Percentiles rank a stretch among this genome's conserved stretches.
These are phyloP conservation scores for Pyricularia pennisetigena DNA, from an alignment of 2,329 filamentous ascomycete genomes.

Conservation along the genomic window DNA sequence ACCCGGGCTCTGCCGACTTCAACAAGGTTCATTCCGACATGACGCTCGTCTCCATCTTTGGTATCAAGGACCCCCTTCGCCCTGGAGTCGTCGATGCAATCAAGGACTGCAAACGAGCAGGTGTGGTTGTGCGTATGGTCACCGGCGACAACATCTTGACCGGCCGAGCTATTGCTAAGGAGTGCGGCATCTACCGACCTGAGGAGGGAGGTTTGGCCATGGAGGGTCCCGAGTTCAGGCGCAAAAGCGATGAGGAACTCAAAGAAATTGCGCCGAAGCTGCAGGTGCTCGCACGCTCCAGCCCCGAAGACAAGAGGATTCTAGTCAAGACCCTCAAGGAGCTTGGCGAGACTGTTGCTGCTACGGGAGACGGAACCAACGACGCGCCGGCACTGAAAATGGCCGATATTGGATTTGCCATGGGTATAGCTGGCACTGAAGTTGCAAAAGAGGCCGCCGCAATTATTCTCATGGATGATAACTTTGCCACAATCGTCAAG, in stretches of 20 bases:
- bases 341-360: conserved; percentile 67
- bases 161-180: conserved; percentile 67
- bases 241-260: conserved; percentile 56
- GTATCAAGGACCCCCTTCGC: conserved; percentile 74
- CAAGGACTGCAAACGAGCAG: conserved; percentile 61
- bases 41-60: conserved; percentile 60
- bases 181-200: conserved; percentile 64
- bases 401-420: conserved; percentile 76
- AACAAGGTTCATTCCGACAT: conserved; percentile 57
- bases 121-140: conserved; percentile 76
- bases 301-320: conserved; percentile 67
- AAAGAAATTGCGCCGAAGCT: conserved; percentile 57
- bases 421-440: conserved; percentile 76
- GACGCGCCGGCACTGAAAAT: conserved; percentile 73
- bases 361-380: conserved; percentile 77
- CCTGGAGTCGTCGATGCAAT: conserved; percentile 67
- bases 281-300: conserved; percentile 64
- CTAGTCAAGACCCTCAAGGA: conserved; percentile 63
- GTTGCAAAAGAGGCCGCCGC: conserved; percentile 79
- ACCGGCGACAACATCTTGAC: conserved; percentile 76
- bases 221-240: conserved; percentile 71
- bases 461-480: conserved; percentile 82
- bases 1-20: conserved; percentile 40
- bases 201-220: conserved; percentile 53
- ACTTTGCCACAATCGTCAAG: conserved; percentile 79